phyloP scores from a whole-genome alignment of 2,329 filamentous ascomycete species.

The Pseudogymnoascus sp. region DNA sequence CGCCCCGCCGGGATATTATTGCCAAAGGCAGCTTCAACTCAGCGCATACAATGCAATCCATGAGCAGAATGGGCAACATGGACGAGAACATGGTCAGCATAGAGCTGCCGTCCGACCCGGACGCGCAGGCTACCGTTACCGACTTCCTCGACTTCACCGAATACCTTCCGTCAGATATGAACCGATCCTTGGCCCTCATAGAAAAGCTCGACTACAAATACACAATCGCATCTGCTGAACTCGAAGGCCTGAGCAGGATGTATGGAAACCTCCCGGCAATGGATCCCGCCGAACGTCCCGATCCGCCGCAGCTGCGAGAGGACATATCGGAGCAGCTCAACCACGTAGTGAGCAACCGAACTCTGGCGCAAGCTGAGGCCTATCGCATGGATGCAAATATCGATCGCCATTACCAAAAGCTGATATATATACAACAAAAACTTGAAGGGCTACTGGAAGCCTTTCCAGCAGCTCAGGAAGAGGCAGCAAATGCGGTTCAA shows the following conservation, averaged over 20 bases:
- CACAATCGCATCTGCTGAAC: constrained; percentile 44
- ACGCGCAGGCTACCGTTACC: constrained; percentile 62
- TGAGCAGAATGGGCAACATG: constrained; percentile 22
- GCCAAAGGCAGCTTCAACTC: background rate
- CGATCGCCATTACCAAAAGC: constrained; percentile 53
- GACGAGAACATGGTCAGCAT: constrained; percentile 25
- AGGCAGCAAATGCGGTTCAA: constrained; percentile 37
- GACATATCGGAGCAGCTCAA: constrained; percentile 53
- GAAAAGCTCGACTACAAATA: constrained; percentile 56
- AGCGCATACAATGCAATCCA: background rate
- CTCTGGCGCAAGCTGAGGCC: constrained; percentile 55
- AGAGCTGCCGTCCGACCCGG: constrained; percentile 45
- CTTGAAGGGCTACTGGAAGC: constrained; percentile 54
- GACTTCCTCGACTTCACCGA: constrained; percentile 65
- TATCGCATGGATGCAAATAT: constrained; percentile 58
- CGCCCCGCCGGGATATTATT: background rate
- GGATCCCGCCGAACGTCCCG: constrained; percentile 40
- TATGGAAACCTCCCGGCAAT: constrained; percentile 51
- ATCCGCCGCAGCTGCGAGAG: constrained; percentile 46
- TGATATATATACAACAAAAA: constrained; percentile 51
- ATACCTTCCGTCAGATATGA: constrained; percentile 60
- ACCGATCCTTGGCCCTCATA: constrained; percentile 58
- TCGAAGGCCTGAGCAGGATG: constrained; percentile 49
- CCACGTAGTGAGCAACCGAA: constrained; percentile 48
- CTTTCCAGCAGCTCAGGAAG: constrained; percentile 45